Evolutionary conservation across 305 asterid genomes (phyloP), one percentile per base, ranked within the genome.

Genomic region (Fraxinus velutina): DNA sequence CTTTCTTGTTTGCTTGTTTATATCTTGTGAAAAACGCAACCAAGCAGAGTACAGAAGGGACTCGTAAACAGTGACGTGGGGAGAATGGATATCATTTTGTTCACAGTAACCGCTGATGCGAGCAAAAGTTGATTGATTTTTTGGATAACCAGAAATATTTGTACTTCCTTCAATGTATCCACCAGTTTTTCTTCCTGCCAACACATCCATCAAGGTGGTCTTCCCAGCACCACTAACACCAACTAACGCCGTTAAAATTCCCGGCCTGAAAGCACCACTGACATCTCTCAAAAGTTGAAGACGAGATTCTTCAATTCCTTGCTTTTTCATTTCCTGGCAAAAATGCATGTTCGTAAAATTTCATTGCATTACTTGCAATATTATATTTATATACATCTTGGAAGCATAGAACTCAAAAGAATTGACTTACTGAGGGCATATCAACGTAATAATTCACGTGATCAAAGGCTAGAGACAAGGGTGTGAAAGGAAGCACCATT

Each of bases 141-240:
- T 94, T 15, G 97, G 97, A 83, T 89, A 91, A 34, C 98, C 98
- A 19, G 98, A 94, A 79, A 96, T 90, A 71, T 81, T 91, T 85
- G 94, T 89, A 79, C 68, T 88, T 83, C 98, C 98, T 89, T 94
- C 97, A 34, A 92, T 86, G 76, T 86, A 84, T 73, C 99, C 99
- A 12, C 97, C 93, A 0, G 99, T 96, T 83, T 96, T 96, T 60
- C 99, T 85, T 80, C 98, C 99, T 0, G 99, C 99, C 87, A 96
- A 88, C 34, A 96, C 99, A 78, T 94, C 99, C 99, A 95, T 92
- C 82, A 96, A 77, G 0, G 99, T 96, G 21, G 99, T 96, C 90
- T 96, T 96, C 3, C 99, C 99, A 29, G 99, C 97, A 47, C 98
- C 99, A 89, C 98, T 93, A 17, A 94, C 95, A 39, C 99, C 99